These are phyloP conservation scores for Monilinia aucupariae DNA, from an alignment of 2,329 filamentous ascomycete species.

Conservation along the genomic window DNA sequence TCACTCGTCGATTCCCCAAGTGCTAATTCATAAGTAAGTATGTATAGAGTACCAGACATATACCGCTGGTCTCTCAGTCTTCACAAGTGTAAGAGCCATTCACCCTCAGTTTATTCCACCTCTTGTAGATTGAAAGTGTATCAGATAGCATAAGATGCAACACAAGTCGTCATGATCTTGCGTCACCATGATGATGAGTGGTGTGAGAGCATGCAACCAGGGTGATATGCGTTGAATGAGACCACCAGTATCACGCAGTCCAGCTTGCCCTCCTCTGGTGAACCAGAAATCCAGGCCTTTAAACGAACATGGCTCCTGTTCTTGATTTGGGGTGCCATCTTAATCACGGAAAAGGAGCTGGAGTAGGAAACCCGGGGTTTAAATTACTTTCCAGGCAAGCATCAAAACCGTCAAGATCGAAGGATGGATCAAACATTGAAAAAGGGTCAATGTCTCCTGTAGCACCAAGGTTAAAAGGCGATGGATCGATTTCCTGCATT, in stretches of 20 bases:
- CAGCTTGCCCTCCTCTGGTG: neutral
- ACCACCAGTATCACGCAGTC: neutral
- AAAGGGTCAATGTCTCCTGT: slow-evolving; percentile 25
- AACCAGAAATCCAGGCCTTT: neutral
- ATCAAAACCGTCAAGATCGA: slow-evolving; percentile 28
- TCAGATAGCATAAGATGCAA: no score
- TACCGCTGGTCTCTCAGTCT: neutral
- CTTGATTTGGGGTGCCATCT: neutral
- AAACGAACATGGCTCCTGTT: no score
- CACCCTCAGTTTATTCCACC: neutral
- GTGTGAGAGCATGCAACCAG: neutral
- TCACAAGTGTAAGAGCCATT: neutral
- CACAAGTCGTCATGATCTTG: neutral
- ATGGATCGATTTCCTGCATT: slow-evolving; percentile 22
- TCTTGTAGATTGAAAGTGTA: neutral
- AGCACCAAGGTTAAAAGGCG: slow-evolving; percentile 21
- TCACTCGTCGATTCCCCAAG: neutral
- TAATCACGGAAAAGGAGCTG: neutral
- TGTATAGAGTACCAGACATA: neutral
- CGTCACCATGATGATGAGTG: neutral
- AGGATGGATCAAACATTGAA: slow-evolving; percentile 28
- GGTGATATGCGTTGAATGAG: neutral
- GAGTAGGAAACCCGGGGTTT: slow-evolving; percentile 22
- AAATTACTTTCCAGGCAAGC: slow-evolving; percentile 26
- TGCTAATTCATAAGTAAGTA: neutral